phyloP scores from a whole-genome alignment of 306 rosid species.

The Prunus padus region DNA sequence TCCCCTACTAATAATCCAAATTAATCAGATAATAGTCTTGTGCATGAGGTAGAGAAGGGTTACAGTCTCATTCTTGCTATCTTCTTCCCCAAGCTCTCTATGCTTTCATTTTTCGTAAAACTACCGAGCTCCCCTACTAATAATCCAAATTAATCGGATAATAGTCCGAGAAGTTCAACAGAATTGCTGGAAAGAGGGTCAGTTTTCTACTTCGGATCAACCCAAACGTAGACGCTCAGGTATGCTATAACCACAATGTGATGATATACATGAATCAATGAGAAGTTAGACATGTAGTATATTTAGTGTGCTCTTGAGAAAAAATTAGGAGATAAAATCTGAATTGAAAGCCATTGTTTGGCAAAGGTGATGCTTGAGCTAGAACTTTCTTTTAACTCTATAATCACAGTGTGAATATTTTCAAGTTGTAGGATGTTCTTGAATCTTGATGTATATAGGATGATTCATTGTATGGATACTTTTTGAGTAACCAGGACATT shows the following conservation, averaged over 20 bases:
- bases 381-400: not conserved
- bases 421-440: not conserved
- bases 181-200: constrained; percentile 67
- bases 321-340: not conserved
- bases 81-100: too few relatives aligned
- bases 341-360: constrained; percentile 3
- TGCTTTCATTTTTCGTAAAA: too few relatives aligned
- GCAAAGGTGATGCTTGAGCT: constrained; percentile 2
- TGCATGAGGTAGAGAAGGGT: too few relatives aligned
- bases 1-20: too few relatives aligned
- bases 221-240: constrained; percentile 96
- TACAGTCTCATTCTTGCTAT: too few relatives aligned
- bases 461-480: not conserved
- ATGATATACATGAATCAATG: not conserved
- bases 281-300: not conserved
- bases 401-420: not conserved
- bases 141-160: too few relatives aligned
- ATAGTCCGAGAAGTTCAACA: too few relatives aligned
- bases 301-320: not conserved
- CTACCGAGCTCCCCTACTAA: too few relatives aligned
- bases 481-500: not conserved
- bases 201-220: constrained; percentile 83
- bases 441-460: too few relatives aligned
- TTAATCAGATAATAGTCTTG: too few relatives aligned
- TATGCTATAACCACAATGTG: too few relatives aligned